Base-by-base conservation (phyloP, 805 yeast genomes). In the Saccharomyces jurei region DNA sequence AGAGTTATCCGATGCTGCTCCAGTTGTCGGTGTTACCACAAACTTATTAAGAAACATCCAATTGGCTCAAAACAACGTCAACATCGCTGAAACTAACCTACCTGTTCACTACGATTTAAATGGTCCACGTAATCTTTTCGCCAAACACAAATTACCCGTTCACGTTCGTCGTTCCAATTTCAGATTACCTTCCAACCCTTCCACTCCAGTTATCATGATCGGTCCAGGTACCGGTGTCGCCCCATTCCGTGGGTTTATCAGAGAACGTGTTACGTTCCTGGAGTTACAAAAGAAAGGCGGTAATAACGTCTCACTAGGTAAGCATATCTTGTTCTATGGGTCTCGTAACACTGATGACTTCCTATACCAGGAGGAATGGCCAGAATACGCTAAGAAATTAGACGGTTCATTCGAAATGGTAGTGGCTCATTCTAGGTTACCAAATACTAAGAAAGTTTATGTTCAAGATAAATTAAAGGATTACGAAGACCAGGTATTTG, bases 141-240 rank as follows among this genome's bases (percentile, higher is more conserved):
- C 66, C 3, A 56, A 70, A 50, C 80, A 58, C 67, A 87, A 85
- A 65, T 76, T 90, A 52, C 97, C 97, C 4, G 85, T 94, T 46
- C 97, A 91, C 69, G 86, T 94, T 49, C 88, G 98, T 73, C 89
- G 94, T 72, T 91, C 98, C 6, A 87, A 92, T 54, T 94, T 92
- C 78, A 91, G 90, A 76, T 78, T 94, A 59, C 99, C 99, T 22
- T 78, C 90, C 6, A 88, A 89, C 67, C 86, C 95, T 31, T 71
- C 80, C 2, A 82, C 84, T 31, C 97, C 98, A 17, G 79, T 92
- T 25, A 89, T 92, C 63, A 81, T 91, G 86, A 80, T 92, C 65
- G 99, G 99, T 29, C 98, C 99, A 49, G 99, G 99, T 60, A 94
- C 99, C 2, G 99, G 99, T 71, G 92, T 92, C 51, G 98, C 99